A percentile compares a stretch with the other conserved stretches of the same genome.
Conservation (phyloP, 78 protist species). For the Dictyostelium purpureum region DNA sequence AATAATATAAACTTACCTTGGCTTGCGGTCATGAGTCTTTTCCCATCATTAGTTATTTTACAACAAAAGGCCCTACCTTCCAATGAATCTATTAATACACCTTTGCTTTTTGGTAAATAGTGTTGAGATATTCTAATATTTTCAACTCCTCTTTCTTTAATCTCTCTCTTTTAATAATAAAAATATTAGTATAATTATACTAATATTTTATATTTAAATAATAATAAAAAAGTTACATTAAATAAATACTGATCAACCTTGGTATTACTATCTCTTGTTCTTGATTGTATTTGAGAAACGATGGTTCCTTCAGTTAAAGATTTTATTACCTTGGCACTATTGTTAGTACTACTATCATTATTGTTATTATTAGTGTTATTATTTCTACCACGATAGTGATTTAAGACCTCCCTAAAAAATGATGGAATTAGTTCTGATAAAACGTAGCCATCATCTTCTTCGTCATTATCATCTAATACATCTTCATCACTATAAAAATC, state of each 20-base stretch:
- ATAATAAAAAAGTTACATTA: background rate
- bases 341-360: no score
- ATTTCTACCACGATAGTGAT: background rate
- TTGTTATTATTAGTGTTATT: background rate
- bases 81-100: background rate
- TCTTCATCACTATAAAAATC: background rate
- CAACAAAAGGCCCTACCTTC: slow-evolving; percentile 69
- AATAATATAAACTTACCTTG: no score
- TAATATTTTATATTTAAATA: background rate
- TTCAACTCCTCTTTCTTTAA: background rate
- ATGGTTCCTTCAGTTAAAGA: background rate
- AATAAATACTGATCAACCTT: background rate
- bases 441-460: background rate
- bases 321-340: background rate
- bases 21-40: slow-evolving; percentile 68
- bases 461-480: background rate
- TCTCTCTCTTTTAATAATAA: slow-evolving; percentile 23
- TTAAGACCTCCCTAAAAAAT: background rate
- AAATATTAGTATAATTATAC: background rate
- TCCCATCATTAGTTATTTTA: slow-evolving; percentile 19
- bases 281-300: background rate
- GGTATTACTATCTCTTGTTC: background rate
- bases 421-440: background rate
- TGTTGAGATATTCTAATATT: slow-evolving; percentile 27
- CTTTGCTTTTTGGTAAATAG: slow-evolving; percentile 8